Evolutionary conservation across 2,329 filamentous ascomycete species (phyloP), one percentile per base, ranked within the genome.

Genomic region (Graphilbum fragrans): DNA sequence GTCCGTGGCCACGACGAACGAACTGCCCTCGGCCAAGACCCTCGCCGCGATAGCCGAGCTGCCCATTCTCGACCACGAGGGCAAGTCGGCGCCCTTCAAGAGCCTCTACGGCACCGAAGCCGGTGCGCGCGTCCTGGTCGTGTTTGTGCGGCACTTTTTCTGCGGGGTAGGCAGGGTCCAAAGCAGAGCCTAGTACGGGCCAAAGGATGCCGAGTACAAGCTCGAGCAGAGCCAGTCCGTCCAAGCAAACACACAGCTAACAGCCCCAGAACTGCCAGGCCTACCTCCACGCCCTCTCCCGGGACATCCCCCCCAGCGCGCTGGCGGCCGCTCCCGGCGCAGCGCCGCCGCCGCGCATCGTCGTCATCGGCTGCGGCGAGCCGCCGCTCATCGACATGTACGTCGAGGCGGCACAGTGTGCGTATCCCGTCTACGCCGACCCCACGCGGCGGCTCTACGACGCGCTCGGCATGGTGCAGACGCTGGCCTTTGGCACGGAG

Each of bases 101-200:
- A 76, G 70, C 50, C 60, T 84, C 22, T 80, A 79, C 55, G 67
- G 64, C 27, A 72, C 74, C 4, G 64, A 57, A 37, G 71, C 72
- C 41, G 64, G 66, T 3, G 64, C 70, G 12, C 64, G 77, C 3
- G 74, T 84, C 22, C 65, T 88, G 25, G 60, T 86, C 34, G 74
- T 87, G 49, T 87, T 88, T 55, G 69, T 88, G 43, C 72, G 83
- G 35, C 82, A 87, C 61, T 88, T 87, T 60, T 86, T 84, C 66
- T 87, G 83, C 55, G 81, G 81, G 29, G 82, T 85, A 67, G 58
- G 80, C n/a, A n/a, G n/a, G n/a, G n/a, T n/a, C 69, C 21, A 18
- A 34, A 14, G 33, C 10, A 8, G 33, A 35, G 33, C 33, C 31
- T 33, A 16, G 27, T 10, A 31, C 10, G 27, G 27, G 27, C 9